Conservation (phyloP, 1,284 basidiomycete species). For the Cutaneotrichosporon cyanovorans region DNA sequence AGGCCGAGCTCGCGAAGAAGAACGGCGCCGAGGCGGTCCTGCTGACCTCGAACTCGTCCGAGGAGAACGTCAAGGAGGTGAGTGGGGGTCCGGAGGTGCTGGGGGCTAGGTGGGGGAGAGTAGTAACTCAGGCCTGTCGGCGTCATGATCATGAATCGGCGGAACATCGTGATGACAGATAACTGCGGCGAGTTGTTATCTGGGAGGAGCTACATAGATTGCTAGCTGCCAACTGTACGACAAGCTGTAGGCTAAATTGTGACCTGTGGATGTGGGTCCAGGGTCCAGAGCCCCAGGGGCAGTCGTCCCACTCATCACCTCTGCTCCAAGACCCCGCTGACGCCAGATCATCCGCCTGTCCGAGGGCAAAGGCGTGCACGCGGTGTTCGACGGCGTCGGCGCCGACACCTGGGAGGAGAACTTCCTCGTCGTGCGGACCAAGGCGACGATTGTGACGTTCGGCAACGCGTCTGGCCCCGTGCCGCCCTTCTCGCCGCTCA, state of each 20-base stretch:
- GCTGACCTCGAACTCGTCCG: slow-evolving; percentile 54
- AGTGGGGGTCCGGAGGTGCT: no score
- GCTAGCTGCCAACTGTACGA: no score
- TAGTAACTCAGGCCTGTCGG: no score
- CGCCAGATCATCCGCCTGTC: slow-evolving; percentile 67
- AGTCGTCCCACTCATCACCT: no score
- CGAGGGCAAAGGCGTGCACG: slow-evolving; percentile 73
- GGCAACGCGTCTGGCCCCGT: slow-evolving; percentile 65
- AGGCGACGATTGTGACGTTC: slow-evolving; percentile 69
- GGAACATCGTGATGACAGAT: no score
- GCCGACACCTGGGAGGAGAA: slow-evolving; percentile 83
- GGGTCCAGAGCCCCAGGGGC: no score
- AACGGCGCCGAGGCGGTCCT: slow-evolving; percentile 84
- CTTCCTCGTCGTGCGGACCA: slow-evolving; percentile 69
- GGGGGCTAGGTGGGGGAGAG: no score
- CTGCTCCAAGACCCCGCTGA: slow-evolving; percentile 51
- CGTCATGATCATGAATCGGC: no score
- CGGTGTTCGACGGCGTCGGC: slow-evolving; percentile 84
- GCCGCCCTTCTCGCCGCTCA: slow-evolving; percentile 60
- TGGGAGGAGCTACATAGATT: no score
- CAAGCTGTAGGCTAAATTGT: no score
- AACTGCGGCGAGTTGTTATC: no score
- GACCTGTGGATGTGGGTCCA: no score
- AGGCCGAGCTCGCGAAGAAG: slow-evolving; percentile 70
- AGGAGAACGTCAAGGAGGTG: slow-evolving; percentile 49